Base-by-base conservation (phyloP, 2,329 filamentous ascomycete species). In the Hawksworthiomyces lignivorus region DNA sequence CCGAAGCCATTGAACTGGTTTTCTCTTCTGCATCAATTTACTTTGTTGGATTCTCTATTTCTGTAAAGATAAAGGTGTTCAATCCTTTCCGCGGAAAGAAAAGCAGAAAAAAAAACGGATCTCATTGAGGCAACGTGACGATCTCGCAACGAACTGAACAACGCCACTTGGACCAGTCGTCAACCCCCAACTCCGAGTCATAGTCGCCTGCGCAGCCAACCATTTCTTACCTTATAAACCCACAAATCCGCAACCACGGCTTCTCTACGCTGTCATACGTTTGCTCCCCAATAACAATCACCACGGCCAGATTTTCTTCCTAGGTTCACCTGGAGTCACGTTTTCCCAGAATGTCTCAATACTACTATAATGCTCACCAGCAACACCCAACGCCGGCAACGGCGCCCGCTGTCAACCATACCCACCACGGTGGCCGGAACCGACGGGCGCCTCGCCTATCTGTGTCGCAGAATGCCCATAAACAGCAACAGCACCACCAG, bases 361-460 rank as follows among this genome's bases (percentile, higher is more conserved):
- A 79, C 64, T 80, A 79, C 59, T 71, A 75, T 65, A 72, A 72
- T 60, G 62, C 72, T 49, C 76, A 80, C 60, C 68, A 75, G 52
- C 73, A 73, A 54, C 71, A 77, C 52, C 67, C 70, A 48, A 72
- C 73, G 46, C 69, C 80, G 36, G 64, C 69, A 49, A 63, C 69
- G 43, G 65, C 72, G 44, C 71, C 69, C 54, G 69, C 65, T 31
- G 63, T 73, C 56, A 73, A 81, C 50, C 84, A 92, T 68, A 83
- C 77, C 63, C 83, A 90, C 67, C 84, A 92, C 63, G 82, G 80
- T 57, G 84, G 86, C 56, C 87, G 90, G 57, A 89, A 85, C 62
- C 84, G 90, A 57, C 79, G 90, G 59, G 85, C 83, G 32, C 85
- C 88, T 47, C 80, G 89, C 55, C 72, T 92, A 54, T 82, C 83